Evolutionary conservation across 2,329 filamentous ascomycete species (phyloP).

Genomic region (Lecanosticta acicola): DNA sequence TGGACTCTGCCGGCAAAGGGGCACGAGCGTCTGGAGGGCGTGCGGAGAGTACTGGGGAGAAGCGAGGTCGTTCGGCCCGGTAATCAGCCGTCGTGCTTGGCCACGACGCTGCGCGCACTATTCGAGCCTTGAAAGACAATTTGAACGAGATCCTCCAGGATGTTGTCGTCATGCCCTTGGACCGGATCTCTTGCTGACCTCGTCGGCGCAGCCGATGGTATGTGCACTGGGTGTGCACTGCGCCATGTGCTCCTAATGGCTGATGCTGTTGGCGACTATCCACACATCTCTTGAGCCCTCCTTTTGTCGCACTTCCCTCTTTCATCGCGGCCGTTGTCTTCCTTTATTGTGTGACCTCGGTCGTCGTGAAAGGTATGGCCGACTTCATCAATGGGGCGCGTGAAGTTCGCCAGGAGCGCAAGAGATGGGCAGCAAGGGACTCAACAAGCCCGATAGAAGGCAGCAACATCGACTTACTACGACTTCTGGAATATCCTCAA

Average conservation of each 20-base stretch:
- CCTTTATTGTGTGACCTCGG: too few species aligned
- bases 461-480: constrained; percentile 41
- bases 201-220: background rate
- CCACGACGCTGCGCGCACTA: background rate
- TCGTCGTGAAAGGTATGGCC: constrained; percentile 3
- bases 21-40: background rate
- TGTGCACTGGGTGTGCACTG: background rate
- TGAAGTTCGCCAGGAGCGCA: constrained; percentile 1
- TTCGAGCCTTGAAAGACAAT: background rate
- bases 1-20: background rate
- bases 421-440: constrained; percentile 8
- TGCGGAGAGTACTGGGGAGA: background rate
- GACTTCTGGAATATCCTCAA: constrained; percentile 44
- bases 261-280: background rate
- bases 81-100: background rate
- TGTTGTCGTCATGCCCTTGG: constrained; percentile 1
- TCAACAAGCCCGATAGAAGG: constrained; percentile 21
- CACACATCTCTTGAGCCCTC: background rate
- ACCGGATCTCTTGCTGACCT: background rate
- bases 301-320: background rate
- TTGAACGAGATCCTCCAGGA: background rate
- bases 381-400: constrained; percentile 1
- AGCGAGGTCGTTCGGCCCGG: constrained; percentile 1
- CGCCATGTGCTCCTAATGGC: background rate
- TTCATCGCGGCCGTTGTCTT: background rate